These are phyloP conservation scores for Paecilomyces sp. DNA, from an alignment of 2,329 filamentous ascomycete genomes.

Conservation along the genomic window DNA sequence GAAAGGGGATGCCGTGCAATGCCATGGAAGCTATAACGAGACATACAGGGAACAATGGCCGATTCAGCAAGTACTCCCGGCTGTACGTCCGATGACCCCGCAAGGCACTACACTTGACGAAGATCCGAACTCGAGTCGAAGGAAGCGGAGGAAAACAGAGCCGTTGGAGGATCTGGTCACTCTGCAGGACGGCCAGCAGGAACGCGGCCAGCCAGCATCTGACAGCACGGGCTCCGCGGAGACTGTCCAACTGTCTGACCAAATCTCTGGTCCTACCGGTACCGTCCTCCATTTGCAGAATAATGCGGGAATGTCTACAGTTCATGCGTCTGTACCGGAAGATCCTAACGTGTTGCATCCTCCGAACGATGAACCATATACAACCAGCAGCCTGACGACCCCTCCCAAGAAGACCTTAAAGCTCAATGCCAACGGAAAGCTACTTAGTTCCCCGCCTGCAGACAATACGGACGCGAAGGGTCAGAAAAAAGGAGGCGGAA, in stretches of 20 bases:
- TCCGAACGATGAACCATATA: background rate
- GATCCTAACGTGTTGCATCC: background rate
- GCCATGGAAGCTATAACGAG: background rate
- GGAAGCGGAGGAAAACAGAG: constrained; percentile 29
- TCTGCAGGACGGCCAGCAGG: background rate
- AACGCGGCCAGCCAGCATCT: background rate
- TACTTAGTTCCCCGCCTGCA: constrained; percentile 30
- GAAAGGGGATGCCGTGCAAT: background rate
- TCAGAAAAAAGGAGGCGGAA: constrained; percentile 13
- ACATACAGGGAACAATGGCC: background rate
- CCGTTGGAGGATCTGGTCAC: constrained; percentile 8
- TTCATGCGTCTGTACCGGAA: background rate
- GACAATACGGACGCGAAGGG: constrained; percentile 13
- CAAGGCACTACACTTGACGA: constrained; percentile 16
- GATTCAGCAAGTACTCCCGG: constrained; percentile 1
- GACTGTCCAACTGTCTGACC: background rate
- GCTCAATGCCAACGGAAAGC: constrained; percentile 36
- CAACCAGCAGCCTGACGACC: constrained; percentile 1
- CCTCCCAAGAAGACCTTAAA: constrained; percentile 48
- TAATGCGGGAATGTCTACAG: background rate
- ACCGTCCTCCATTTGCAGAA: background rate
- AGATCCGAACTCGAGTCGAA: constrained; percentile 24
- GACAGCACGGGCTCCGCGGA: background rate
- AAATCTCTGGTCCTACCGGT: background rate
- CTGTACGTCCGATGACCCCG: background rate